Evolutionary conservation across 2,329 filamentous ascomycete species (phyloP).

Genomic region (Ophiocordyceps camponoti-leonardi): DNA sequence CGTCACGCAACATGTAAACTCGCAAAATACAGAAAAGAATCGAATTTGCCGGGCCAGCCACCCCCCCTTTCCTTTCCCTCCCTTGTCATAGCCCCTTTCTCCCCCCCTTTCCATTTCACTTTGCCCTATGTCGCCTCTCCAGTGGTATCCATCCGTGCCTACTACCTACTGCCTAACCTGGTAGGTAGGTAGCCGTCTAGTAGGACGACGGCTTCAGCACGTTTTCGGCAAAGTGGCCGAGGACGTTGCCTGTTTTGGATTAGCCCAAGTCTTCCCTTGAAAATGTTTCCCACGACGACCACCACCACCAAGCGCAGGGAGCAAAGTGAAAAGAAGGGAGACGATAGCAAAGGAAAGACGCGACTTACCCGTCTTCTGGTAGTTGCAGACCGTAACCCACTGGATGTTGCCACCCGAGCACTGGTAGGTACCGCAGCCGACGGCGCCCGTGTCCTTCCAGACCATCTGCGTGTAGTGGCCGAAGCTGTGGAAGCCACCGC

Average conservation of each 20-base stretch:
- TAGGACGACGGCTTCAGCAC: conserved; percentile 20
- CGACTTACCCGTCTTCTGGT: conserved; percentile 50
- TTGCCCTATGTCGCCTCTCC: no score
- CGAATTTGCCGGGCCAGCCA: conserved; percentile 5
- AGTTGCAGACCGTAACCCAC: conserved; percentile 81
- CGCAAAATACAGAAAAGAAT: conserved; percentile 19
- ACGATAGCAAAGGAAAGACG: neutral
- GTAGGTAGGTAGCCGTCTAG: no score
- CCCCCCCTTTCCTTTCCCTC: no score
- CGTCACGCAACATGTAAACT: conserved; percentile 9
- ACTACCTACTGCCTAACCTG: no score
- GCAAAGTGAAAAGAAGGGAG: no score
- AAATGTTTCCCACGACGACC: no score
- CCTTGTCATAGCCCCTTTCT: neutral
- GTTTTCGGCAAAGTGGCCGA: conserved; percentile 30
- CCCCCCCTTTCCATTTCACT: neutral
- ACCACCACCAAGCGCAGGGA: no score
- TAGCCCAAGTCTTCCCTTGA: neutral
- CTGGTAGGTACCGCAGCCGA: conserved; percentile 51
- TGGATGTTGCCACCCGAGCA: conserved; percentile 33
- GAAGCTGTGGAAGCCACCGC: conserved; percentile 44
- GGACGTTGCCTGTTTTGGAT: conserved; percentile 28
- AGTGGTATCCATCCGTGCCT: no score
- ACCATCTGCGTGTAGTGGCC: conserved; percentile 34
- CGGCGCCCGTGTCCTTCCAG: conserved; percentile 19